These are phyloP conservation scores for Ustilaginoidea virens DNA, from an alignment of 2,329 filamentous ascomycete species.

Conservation along the genomic window DNA sequence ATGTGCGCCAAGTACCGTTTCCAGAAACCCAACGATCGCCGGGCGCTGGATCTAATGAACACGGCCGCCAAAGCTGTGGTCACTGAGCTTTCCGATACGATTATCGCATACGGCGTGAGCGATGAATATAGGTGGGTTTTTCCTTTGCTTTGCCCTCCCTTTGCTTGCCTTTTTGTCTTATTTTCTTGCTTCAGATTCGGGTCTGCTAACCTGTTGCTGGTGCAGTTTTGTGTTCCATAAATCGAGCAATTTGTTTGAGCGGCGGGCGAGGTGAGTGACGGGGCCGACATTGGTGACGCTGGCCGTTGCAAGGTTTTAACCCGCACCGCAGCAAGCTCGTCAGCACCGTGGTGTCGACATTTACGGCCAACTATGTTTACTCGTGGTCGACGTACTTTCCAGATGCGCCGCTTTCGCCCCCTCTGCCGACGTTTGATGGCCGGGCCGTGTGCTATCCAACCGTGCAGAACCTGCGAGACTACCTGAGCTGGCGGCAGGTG, in stretches of 20 bases:
- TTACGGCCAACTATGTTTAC: constrained; percentile 80
- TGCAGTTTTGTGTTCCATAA: constrained; percentile 82
- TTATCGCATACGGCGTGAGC: constrained; percentile 81
- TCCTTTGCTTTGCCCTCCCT: neutral
- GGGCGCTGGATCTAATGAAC: constrained; percentile 90
- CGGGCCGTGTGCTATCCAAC: constrained; percentile 82
- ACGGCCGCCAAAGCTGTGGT: constrained; percentile 74
- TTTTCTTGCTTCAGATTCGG: too few relatives aligned
- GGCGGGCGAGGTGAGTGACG: constrained; percentile 51
- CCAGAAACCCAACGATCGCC: constrained; percentile 79
- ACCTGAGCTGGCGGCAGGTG: constrained; percentile 92
- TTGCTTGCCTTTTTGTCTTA: too few relatives aligned
- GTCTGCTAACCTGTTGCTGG: too few relatives aligned
- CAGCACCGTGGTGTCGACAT: constrained; percentile 81
- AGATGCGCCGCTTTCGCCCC: constrained; percentile 50
- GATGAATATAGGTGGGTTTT: constrained; percentile 69
- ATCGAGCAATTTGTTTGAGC: constrained; percentile 66
- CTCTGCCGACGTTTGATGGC: constrained; percentile 83
- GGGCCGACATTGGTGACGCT: too few relatives aligned
- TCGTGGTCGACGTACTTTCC: constrained; percentile 67
- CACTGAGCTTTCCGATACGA: constrained; percentile 68
- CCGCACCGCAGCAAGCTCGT: constrained; percentile 61
- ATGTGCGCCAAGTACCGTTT: constrained; percentile 75
- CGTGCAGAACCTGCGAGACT: constrained; percentile 71
- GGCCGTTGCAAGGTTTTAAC: constrained; percentile 1